Base-by-base conservation (phyloP, 1,139 yeast genomes). In the Yarrowia galli region DNA sequence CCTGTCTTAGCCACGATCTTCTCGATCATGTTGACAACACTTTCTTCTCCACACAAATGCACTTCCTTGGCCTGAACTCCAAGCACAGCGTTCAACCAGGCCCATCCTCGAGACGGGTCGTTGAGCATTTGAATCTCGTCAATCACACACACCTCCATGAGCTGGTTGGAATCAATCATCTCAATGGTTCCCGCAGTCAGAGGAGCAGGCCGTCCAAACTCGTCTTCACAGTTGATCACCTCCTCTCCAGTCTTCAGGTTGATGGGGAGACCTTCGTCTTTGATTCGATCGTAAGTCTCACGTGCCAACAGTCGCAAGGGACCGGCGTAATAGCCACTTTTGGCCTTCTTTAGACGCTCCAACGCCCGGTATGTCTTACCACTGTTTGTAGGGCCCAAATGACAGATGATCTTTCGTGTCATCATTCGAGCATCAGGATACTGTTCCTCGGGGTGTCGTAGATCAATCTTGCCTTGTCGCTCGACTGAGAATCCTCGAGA, bases 121-220 rank as follows among this genome's bases (percentile, higher is more conserved):
- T 86, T 87, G 73, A 95, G 87, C 98, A 96, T 92, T 76, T 95
- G 99, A 70, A 96, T 95, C 76, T 95, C 99, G 79, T 95, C 99
- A 54, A 95, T 85, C 28, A 95, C 95, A 67, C 96, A 95, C 23
- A 92, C 88, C 72, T 96, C 99, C 83, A 89, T 86, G 51, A 84
- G 83, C 61, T 83, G 84, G 67, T 81, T 81, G 60, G 87, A 73
- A 15, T 95, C 91, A 25, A 92, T 83, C 99, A 96, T 95, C 75
- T 96, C 99, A 35, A 95, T 89, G 0, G 99, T 95, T 3, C 98
- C 97, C 25, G 96, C 87, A 0, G 96, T 87, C 16, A 93, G 77
- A 1, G 86, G 86, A 18, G 97, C 92, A 8, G 84, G 82, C 66
- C 86, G 85, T 1, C 97, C 98, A 22, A 67, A 67, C 58, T 82